These are phyloP conservation scores for Prinsepia uniflora DNA, from an alignment of 306 rosid genomes.

Conservation along the genomic window DNA sequence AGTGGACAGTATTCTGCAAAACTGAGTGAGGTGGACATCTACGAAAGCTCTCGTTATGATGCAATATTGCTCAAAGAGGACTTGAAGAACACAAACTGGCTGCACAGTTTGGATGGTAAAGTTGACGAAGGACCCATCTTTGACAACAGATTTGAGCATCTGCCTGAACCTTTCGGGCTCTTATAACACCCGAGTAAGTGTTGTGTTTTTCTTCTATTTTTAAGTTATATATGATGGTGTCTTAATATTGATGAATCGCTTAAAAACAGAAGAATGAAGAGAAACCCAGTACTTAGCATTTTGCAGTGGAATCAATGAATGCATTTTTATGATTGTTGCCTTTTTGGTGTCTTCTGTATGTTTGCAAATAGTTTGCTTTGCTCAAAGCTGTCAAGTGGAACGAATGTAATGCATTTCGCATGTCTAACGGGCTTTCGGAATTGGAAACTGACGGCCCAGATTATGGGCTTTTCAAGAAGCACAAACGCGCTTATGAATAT, in stretches of 20 bases:
- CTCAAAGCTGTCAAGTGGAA: neutral
- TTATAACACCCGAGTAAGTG: conserved; percentile 42
- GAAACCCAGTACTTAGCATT: conserved; percentile 21
- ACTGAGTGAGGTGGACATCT: conserved; percentile 68
- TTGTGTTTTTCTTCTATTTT: conserved; percentile 26
- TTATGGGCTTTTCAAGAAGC: neutral
- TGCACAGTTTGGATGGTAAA: conserved; percentile 72
- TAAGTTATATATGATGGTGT: conserved; percentile 30
- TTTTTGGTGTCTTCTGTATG: conserved; percentile 10
- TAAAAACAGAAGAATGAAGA: conserved; percentile 44
- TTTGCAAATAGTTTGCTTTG: conserved; percentile 8
- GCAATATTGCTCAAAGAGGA: conserved; percentile 88
- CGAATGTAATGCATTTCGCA: neutral
- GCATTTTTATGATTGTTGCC: conserved; percentile 16
- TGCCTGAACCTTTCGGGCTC: conserved; percentile 93
- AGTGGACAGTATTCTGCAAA: conserved; percentile 50
- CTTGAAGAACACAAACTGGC: conserved; percentile 82
- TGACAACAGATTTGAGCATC: conserved; percentile 79
- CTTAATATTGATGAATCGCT: conserved; percentile 36
- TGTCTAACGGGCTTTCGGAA: neutral
- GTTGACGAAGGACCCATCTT: conserved; percentile 69
- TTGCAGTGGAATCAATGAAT: conserved; percentile 35
- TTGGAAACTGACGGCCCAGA: neutral
- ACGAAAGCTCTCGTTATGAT: conserved; percentile 92
- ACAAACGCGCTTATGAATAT: no score